These are phyloP conservation scores for Fusarium oxysporum DNA, from an alignment of 2,329 filamentous ascomycete species.

Conservation along the genomic window DNA sequence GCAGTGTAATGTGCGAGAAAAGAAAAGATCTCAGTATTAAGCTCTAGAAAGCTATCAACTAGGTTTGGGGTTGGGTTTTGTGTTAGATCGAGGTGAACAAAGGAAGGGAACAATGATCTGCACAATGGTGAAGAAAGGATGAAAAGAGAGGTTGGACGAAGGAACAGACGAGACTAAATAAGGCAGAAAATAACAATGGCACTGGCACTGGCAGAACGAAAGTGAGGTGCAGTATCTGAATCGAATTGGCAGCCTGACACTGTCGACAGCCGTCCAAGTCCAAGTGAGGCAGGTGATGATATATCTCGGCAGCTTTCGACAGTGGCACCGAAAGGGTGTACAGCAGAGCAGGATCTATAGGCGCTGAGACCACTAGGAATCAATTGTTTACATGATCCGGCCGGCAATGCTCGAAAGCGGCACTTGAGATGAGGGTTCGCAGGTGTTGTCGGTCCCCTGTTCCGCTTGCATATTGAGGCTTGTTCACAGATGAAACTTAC, in stretches of 20 bases:
- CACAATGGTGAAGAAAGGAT: slow-evolving; percentile 1
- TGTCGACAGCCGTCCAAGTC: slow-evolving; percentile 9
- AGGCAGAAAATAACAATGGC: neutral
- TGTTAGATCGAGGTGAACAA: neutral
- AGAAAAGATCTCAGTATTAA: neutral
- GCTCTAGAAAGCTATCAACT: slow-evolving; percentile 22
- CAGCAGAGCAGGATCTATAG: neutral
- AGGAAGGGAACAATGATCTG: slow-evolving; percentile 10
- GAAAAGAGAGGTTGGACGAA: slow-evolving; percentile 12
- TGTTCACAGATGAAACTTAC: slow-evolving; percentile 24
- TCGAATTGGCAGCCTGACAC: slow-evolving; percentile 10
- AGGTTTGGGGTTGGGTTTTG: neutral
- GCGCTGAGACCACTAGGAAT: slow-evolving; percentile 21
- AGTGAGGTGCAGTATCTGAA: neutral
- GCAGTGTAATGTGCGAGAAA: neutral
- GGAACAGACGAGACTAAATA: slow-evolving; percentile 10
- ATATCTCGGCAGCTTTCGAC: neutral
- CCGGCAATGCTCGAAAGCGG: slow-evolving; percentile 14
- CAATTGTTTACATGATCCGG: neutral
- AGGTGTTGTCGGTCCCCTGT: neutral
- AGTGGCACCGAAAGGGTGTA: neutral
- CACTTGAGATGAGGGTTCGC: slow-evolving; percentile 1
- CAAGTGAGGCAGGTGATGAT: slow-evolving; percentile 14
- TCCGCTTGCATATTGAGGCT: slow-evolving; percentile 20
- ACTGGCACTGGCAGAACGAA: neutral